These are phyloP conservation scores for Aureobasidium sp. DNA, from an alignment of 2,329 filamentous ascomycete species.

Conservation along the genomic window DNA sequence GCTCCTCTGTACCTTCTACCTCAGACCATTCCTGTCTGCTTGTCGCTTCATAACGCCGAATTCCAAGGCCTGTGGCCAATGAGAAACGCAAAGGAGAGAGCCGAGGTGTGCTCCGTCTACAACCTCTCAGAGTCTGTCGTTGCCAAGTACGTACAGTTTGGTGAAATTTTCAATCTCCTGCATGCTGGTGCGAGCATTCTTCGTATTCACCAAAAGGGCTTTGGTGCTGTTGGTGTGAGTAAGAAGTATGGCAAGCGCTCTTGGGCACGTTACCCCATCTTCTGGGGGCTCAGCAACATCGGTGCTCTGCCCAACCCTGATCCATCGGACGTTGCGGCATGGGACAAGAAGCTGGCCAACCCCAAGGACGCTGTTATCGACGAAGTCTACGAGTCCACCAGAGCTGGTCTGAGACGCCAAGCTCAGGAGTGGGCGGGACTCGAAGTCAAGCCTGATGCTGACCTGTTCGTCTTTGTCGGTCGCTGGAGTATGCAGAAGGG, in stretches of 20 bases:
- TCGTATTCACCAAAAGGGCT: slow-evolving; percentile 59
- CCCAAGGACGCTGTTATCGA: slow-evolving; percentile 48
- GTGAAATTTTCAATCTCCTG: slow-evolving; percentile 62
- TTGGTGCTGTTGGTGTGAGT: slow-evolving; percentile 61
- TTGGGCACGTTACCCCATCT: slow-evolving; percentile 60
- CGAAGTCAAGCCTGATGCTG: slow-evolving; percentile 53
- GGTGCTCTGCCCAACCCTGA: slow-evolving; percentile 60
- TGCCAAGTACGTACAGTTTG: slow-evolving; percentile 58
- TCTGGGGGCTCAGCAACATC: slow-evolving; percentile 59
- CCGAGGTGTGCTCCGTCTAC: slow-evolving; percentile 59
- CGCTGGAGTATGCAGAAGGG: slow-evolving; percentile 65
- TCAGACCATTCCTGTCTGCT: slow-evolving; percentile 52
- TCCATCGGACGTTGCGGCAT: slow-evolving; percentile 56
- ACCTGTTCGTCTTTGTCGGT: slow-evolving; percentile 62
- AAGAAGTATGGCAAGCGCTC: slow-evolving; percentile 63
- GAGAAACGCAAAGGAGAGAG: slow-evolving; percentile 53
- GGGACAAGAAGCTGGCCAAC: slow-evolving; percentile 48
- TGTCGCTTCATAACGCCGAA: slow-evolving; percentile 63
- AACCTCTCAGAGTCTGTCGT: slow-evolving; percentile 53
- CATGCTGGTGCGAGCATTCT: slow-evolving; percentile 62
- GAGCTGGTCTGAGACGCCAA: slow-evolving; percentile 50
- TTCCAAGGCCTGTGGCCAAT: slow-evolving; percentile 65
- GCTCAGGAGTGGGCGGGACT: slow-evolving; percentile 63
- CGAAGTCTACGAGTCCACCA: slow-evolving; percentile 46
- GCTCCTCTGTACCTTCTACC: slow-evolving; percentile 61